A percentile compares a stretch with the other conserved stretches of the same genome.
phyloP scores from a whole-genome alignment of 1,284 basidiomycete genomes.

The Phlebopus sp. region DNA sequence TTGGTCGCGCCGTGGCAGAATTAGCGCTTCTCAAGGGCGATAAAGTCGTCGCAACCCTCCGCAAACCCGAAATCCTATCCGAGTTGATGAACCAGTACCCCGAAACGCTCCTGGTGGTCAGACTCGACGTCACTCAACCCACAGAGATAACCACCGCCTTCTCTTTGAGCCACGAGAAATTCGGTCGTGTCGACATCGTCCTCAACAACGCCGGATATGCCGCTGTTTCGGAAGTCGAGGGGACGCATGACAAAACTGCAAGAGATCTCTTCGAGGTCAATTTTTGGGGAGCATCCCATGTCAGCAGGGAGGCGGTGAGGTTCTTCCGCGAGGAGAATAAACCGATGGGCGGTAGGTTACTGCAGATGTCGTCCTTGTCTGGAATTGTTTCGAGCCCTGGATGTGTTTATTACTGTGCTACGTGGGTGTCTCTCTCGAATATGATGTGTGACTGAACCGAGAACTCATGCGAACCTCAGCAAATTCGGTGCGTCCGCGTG shows the following conservation, averaged over 20 bases:
- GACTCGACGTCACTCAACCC: constrained; percentile 37
- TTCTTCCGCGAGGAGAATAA: constrained; percentile 26
- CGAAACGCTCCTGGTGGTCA: constrained; percentile 33
- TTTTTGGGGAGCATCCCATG: constrained; percentile 34
- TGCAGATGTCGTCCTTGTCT: constrained; percentile 22
- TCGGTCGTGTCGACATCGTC: constrained; percentile 43
- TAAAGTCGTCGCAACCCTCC: constrained; percentile 35
- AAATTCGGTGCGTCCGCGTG: constrained; percentile 18
- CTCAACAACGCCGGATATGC: constrained; percentile 39
- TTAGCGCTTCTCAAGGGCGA: constrained; percentile 30
- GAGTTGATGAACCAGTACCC: constrained; percentile 26
- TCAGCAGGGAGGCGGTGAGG: constrained; percentile 26
- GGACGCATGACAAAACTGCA: constrained; percentile 18
- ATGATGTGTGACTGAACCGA: too few species aligned
- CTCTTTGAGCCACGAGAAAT: constrained; percentile 23
- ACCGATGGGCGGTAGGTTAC: constrained; percentile 22
- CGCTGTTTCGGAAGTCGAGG: constrained; percentile 13
- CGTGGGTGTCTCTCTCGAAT: constrained; percentile 12
- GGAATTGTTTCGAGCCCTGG: constrained; percentile 9
- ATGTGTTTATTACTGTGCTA: constrained; percentile 18
- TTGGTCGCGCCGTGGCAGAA: constrained; percentile 16
- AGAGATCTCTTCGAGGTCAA: constrained; percentile 33
- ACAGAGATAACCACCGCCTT: constrained; percentile 33
- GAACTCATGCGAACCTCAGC: constrained; percentile 5
- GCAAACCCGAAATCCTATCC: constrained; percentile 26